phyloP scores from a whole-genome alignment of 768 basidiomycete species.

The Auriscalpium microsporum region DNA sequence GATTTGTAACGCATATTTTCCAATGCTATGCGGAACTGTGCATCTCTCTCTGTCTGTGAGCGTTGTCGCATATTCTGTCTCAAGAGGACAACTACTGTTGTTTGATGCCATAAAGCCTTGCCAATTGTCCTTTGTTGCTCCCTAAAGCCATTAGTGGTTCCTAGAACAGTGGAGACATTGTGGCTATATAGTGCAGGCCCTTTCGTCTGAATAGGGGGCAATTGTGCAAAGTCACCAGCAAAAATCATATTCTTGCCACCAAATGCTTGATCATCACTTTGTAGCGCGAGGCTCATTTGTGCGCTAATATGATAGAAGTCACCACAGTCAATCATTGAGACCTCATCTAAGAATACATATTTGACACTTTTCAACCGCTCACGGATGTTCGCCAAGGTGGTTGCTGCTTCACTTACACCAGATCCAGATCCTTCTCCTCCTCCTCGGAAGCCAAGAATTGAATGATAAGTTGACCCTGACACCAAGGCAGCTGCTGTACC shows the following conservation, averaged over 20 bases:
- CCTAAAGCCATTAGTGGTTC: background rate
- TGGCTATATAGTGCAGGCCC: conserved; percentile 16
- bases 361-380: conserved; percentile 21
- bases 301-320: conserved; percentile 21
- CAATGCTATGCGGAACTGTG: conserved; percentile 22
- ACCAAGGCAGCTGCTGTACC: conserved; percentile 13
- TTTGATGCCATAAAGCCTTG: conserved; percentile 13
- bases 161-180: background rate
- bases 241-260: conserved; percentile 35
- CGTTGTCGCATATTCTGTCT: conserved; percentile 15
- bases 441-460: conserved; percentile 3
- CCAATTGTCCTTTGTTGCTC: conserved; percentile 11
- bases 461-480: conserved; percentile 18
- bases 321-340: conserved; percentile 32
- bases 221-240: conserved; percentile 38
- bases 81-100: conserved; percentile 15
- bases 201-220: conserved; percentile 23
- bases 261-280: conserved; percentile 19
- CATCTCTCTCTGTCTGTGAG: conserved; percentile 17
- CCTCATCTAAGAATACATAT: conserved; percentile 35
- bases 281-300: conserved; percentile 14
- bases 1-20: conserved; percentile 22
- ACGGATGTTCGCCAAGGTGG: background rate
- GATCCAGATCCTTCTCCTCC: background rate
- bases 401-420: background rate